A percentile compares a stretch with the other conserved stretches of the same genome.
These are phyloP conservation scores for Aspergillus sclerotioniger DNA, from an alignment of 495 filamentous ascomycete genomes.

Conservation along the genomic window DNA sequence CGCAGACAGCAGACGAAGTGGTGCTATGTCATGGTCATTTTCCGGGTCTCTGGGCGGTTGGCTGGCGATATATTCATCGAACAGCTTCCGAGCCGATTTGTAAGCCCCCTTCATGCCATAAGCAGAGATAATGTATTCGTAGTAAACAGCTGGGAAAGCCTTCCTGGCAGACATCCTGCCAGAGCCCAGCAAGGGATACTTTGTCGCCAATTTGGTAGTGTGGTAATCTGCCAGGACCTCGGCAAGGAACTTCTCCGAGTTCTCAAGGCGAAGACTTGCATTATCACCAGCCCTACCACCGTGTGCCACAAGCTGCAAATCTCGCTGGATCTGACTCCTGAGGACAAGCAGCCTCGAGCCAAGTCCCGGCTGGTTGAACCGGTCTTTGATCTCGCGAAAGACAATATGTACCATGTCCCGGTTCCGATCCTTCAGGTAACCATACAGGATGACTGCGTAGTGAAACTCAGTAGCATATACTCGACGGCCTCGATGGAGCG, in stretches of 20 bases:
- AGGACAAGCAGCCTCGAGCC: constrained; percentile 49
- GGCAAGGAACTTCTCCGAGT: constrained; percentile 39
- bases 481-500: constrained; percentile 54
- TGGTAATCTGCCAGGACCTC: constrained; percentile 30
- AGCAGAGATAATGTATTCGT: constrained; percentile 60
- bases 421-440: constrained; percentile 52
- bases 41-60: constrained; percentile 27
- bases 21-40: constrained; percentile 32
- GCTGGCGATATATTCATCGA: constrained; percentile 47
- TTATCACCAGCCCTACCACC: neutral
- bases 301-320: constrained; percentile 23
- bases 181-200: constrained; percentile 17
- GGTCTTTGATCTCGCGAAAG: constrained; percentile 50
- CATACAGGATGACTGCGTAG: constrained; percentile 72
- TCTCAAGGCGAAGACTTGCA: constrained; percentile 24
- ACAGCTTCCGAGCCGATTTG: constrained; percentile 52
- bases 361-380: constrained; percentile 41
- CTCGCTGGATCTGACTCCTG: constrained; percentile 36
- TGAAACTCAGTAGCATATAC: constrained; percentile 65
- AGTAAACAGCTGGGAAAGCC: constrained; percentile 47
- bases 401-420: constrained; percentile 51
- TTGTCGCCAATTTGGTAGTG: constrained; percentile 25
- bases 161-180: constrained; percentile 24
- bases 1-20: constrained; percentile 58
- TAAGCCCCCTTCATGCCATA: constrained; percentile 58